A percentile compares a stretch with the other conserved stretches of the same genome.
These are phyloP conservation scores for Pseudogymnoascus sp. DNA, from an alignment of 2,329 filamentous ascomycete genomes.

Conservation along the genomic window DNA sequence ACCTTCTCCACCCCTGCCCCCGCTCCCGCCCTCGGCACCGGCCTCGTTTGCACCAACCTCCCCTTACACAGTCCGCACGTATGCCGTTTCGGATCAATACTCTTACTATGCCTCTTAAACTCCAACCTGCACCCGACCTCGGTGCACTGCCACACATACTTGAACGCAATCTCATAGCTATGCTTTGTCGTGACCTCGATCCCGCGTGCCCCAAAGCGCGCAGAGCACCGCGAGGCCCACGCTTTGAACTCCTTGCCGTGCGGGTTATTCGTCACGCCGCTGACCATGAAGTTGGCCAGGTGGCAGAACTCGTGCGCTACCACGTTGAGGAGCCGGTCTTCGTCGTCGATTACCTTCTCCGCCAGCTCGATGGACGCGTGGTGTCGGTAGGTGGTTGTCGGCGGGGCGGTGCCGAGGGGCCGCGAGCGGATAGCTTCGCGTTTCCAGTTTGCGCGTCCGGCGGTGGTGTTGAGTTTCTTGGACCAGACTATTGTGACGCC, in stretches of 20 bases:
- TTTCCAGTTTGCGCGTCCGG: conserved; percentile 67
- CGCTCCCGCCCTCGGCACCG: conserved; percentile 50
- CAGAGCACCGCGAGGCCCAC: conserved; percentile 54
- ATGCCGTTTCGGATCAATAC: conserved; percentile 64
- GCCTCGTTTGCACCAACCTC: conserved; percentile 68
- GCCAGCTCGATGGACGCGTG: conserved; percentile 78
- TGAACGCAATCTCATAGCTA: conserved; percentile 81
- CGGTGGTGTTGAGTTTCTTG: conserved; percentile 72
- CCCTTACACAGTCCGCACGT: conserved; percentile 72
- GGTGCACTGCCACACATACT: conserved; percentile 77
- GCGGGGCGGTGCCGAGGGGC: conserved; percentile 14
- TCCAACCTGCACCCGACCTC: conserved; percentile 51
- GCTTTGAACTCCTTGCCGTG: conserved; percentile 79
- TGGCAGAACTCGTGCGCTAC: conserved; percentile 98
- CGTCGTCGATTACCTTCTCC: conserved; percentile 75
- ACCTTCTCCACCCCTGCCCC: conserved; percentile 21
- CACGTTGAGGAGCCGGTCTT: conserved; percentile 74
- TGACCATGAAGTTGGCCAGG: conserved; percentile 83
- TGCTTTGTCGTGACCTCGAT: conserved; percentile 86
- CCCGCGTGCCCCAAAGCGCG: conserved; percentile 51
- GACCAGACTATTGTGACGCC: conserved; percentile 67
- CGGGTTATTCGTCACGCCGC: conserved; percentile 63
- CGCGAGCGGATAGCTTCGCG: conserved; percentile 44
- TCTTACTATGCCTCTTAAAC: conserved; percentile 79
- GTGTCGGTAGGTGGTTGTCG: conserved; percentile 36